Conservation (phyloP, 2,329 filamentous ascomycete genomes). For the Pseudophaeomoniella oleicola region DNA sequence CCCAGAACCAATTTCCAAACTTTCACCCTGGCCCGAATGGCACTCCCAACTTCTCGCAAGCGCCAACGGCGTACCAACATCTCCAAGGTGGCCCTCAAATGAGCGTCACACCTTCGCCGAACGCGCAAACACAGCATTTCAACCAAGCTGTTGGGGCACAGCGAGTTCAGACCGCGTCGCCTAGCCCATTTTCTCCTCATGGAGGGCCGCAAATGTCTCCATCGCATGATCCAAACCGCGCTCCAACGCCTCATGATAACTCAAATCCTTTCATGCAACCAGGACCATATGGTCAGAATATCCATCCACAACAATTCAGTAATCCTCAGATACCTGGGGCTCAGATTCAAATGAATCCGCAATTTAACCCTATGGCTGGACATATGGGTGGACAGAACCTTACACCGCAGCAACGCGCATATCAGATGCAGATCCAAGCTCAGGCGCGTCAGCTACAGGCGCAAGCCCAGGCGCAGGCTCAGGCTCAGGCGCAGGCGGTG, state of each 20-base stretch:
- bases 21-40: constrained; percentile 53
- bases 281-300: constrained; percentile 23
- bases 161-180: constrained; percentile 79
- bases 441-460: constrained; percentile 48
- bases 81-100: constrained; percentile 65
- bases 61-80: constrained; percentile 64
- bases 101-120: constrained; percentile 83
- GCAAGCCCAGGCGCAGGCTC: constrained; percentile 17
- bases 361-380: constrained; percentile 36
- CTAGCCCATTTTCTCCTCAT: constrained; percentile 76
- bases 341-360: constrained; percentile 24
- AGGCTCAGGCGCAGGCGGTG: no score
- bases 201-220: constrained; percentile 61
- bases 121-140: constrained; percentile 59
- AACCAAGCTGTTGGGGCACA: constrained; percentile 51
- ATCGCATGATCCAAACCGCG: constrained; percentile 50
- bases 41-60: constrained; percentile 43
- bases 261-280: constrained; percentile 43
- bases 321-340: constrained; percentile 23
- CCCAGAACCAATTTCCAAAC: constrained; percentile 57
- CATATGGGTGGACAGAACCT: constrained; percentile 40
- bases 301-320: constrained; percentile 26
- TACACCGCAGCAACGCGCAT: constrained; percentile 60
- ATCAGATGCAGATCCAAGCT: constrained; percentile 72
- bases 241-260: constrained; percentile 57